A percentile compares a stretch with the other conserved stretches of the same genome.
phyloP scores from a whole-genome alignment of 1,284 basidiomycete genomes.

The Microbotryum silenes-acaulis region DNA sequence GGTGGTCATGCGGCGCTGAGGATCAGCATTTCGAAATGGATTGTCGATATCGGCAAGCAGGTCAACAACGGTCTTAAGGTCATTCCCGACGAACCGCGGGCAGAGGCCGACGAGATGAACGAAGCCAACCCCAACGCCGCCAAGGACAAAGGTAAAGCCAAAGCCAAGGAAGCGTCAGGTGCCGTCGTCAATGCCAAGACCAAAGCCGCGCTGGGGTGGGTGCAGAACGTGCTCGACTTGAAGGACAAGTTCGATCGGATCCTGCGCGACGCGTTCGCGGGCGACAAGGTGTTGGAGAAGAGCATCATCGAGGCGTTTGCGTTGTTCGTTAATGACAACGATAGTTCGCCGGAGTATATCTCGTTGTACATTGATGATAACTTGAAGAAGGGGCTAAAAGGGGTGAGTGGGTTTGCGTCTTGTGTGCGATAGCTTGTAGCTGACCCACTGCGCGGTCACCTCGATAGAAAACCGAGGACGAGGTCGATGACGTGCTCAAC shows the following conservation, averaged over 20 bases:
- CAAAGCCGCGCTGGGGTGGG: conserved; percentile 75
- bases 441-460: neutral
- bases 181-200: conserved; percentile 35
- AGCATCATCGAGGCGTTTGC: conserved; percentile 88
- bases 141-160: conserved; percentile 54
- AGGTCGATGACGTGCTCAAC: conserved; percentile 80
- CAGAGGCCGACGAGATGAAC: conserved; percentile 36
- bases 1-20: conserved; percentile 60
- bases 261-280: conserved; percentile 62
- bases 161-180: conserved; percentile 45
- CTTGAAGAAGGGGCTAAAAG: conserved; percentile 88
- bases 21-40: conserved; percentile 63
- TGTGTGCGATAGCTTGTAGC: neutral
- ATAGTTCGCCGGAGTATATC: conserved; percentile 84
- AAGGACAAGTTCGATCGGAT: conserved; percentile 84
- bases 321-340: conserved; percentile 82
- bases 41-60: conserved; percentile 66
- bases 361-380: conserved; percentile 97
- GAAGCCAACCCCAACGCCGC: conserved; percentile 41
- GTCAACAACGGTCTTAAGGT: conserved; percentile 53
- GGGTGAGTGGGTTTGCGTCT: conserved; percentile 51
- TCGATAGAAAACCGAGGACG: conserved; percentile 79
- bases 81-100: conserved; percentile 31
- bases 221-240: conserved; percentile 80
- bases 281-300: conserved; percentile 71